A percentile compares a stretch with the other conserved stretches of the same genome.
Evolutionary conservation across 306 rosid species (phyloP).

Genomic region (Sesbania bispinosa): DNA sequence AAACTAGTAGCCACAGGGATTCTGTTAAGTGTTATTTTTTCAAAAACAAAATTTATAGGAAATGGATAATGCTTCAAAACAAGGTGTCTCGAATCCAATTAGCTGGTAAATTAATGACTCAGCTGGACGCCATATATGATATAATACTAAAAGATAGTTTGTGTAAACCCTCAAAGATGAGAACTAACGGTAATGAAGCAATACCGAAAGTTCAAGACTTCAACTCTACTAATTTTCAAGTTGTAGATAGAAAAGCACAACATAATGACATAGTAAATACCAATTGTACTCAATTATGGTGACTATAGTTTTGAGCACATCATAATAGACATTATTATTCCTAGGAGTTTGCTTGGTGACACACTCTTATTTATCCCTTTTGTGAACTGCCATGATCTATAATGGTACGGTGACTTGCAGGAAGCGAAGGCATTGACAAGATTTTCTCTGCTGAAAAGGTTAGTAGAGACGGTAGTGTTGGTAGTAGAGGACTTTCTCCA

Average conservation of each 20-base stretch:
- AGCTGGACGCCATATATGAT: neutral
- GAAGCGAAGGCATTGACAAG: constrained; percentile 86
- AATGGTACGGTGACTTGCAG: constrained; percentile 46
- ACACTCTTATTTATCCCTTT: neutral
- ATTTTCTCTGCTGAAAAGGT: constrained; percentile 61
- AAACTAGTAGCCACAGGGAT: constrained; percentile 3
- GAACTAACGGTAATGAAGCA: neutral
- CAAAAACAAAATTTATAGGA: neutral
- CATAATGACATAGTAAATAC: neutral
- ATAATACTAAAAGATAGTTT: neutral
- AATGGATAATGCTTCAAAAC: constrained; percentile 3
- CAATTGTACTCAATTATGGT: neutral
- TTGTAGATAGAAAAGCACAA: neutral
- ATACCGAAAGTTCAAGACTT: neutral
- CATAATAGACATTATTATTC: neutral
- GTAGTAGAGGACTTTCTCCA: constrained; percentile 51
- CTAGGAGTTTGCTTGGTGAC: neutral
- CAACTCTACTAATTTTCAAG: neutral
- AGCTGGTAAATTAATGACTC: neutral
- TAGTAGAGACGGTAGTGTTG: constrained; percentile 48
- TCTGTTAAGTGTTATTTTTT: neutral
- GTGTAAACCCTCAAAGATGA: neutral
- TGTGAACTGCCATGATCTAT: neutral
- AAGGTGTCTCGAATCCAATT: neutral
- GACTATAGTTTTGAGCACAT: neutral